Base-by-base conservation (phyloP, 495 filamentous ascomycete genomes). In the Hyaloscypha finlandica region DNA sequence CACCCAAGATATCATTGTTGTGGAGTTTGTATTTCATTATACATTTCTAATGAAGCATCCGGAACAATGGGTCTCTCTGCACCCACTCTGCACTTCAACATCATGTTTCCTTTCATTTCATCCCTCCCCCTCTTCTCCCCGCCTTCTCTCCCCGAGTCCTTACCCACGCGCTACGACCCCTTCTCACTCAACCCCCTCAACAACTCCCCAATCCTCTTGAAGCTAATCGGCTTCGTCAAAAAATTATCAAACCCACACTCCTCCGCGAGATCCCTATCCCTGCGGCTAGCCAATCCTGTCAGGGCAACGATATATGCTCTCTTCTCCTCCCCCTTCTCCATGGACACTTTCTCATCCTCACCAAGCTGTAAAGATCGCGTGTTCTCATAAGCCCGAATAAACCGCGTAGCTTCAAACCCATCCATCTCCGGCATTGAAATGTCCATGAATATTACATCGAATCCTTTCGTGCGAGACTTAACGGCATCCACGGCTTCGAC, bases 371-470 rank as follows among this genome's bases (percentile, higher is more conserved):
- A 54, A 16, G 37, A 4, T 32, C 19, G 52, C 12, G 20, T 30
- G 11, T 58, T 29, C 74, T 92, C 90, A 51, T 87, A 80, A 22
- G 77, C 75, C 29, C 89, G 81, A 63, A 92, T 90, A 6, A 80
- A 75, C 1, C 81, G 78, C 3, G 89, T 90, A 14, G 89, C 83
- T 61, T 84, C 84, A 37, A 91, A 75, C 4, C 89, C 89, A 64
- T 90, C 84, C 84, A 92, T 85, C 0, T 90, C 76, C 0, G 90
- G 90, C 90, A 93, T 92, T 65, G 81, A 85, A 54, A 92, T 86
- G 66, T 91, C 70, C 70, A 73, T 73, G 59, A 73, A 71, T 6
- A 73, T 66, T 8, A 69, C 25, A 57, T 73, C 68, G 42, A 66
- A 71, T 32, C 37, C 33, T 30, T 39, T 39, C 8, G 65, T 60